phyloP scores from a whole-genome alignment of 495 filamentous ascomycete species.

The Pseudomonodictys pantanalensis region DNA sequence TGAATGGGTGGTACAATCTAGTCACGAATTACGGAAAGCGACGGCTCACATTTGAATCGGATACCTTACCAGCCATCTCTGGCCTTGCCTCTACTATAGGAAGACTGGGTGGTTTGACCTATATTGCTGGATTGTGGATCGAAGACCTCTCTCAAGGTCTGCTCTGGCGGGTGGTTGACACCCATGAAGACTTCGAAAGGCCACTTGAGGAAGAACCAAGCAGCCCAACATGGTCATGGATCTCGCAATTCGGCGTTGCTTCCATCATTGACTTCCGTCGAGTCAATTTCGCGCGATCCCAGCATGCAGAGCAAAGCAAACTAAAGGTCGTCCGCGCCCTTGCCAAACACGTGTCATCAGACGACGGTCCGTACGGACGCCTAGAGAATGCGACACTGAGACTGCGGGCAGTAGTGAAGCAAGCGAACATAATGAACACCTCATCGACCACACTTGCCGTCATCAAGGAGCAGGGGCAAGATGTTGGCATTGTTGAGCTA shows the following conservation, averaged over 20 bases:
- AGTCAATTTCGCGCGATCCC: too few relatives aligned
- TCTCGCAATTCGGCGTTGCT: not conserved
- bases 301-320: too few relatives aligned
- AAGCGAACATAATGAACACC: too few relatives aligned
- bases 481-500: too few relatives aligned
- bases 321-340: too few relatives aligned
- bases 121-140: not conserved
- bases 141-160: not conserved
- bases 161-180: not conserved
- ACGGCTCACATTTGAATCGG: not conserved
- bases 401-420: too few relatives aligned
- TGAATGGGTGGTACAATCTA: not conserved
- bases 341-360: too few relatives aligned
- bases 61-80: not conserved
- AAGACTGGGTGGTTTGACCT: not conserved
- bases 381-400: too few relatives aligned
- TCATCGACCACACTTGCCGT: too few relatives aligned
- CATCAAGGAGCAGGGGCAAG: too few relatives aligned
- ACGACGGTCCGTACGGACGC: too few relatives aligned
- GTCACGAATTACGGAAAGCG: not conserved
- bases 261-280: too few relatives aligned
- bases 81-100: not conserved
- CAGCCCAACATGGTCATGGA: not conserved
- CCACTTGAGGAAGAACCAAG: not conserved
- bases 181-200: not conserved